Conservation (phyloP, 176 grass and related monocot genomes). For the Carex scoparia region DNA sequence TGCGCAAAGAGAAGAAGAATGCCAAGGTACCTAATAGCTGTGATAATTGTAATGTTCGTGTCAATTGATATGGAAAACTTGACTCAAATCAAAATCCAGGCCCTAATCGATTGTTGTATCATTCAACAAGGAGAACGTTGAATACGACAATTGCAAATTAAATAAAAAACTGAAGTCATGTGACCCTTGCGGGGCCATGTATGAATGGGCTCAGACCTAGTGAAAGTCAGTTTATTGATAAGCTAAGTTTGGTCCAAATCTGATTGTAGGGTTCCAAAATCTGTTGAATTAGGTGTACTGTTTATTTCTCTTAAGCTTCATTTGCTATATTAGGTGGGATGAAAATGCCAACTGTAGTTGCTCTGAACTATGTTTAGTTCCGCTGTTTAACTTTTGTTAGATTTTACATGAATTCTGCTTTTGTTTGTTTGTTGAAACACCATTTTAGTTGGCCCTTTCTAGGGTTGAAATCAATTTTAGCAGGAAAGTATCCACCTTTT, state of each 20-base stretch:
- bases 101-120: neutral
- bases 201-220: neutral
- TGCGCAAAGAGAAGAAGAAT: slow-evolving; percentile 84
- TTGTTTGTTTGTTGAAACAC: neutral
- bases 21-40: slow-evolving; percentile 51
- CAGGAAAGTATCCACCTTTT: neutral
- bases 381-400: neutral
- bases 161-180: neutral
- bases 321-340: neutral
- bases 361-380: neutral
- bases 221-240: neutral
- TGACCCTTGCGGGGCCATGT: neutral
- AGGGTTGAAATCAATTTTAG: neutral
- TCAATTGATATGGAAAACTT: neutral
- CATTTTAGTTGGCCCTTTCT: neutral
- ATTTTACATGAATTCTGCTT: neutral
- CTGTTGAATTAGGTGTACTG: neutral
- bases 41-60: slow-evolving; percentile 5
- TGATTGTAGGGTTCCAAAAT: neutral
- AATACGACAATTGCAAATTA: neutral
- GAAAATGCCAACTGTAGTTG: neutral
- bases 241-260: neutral
- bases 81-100: neutral
- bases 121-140: neutral
- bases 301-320: neutral